A percentile compares a stretch with the other conserved stretches of the same genome.
Evolutionary conservation across 176 grass and related monocot species (phyloP).

Genomic region (Themeda triandra): DNA sequence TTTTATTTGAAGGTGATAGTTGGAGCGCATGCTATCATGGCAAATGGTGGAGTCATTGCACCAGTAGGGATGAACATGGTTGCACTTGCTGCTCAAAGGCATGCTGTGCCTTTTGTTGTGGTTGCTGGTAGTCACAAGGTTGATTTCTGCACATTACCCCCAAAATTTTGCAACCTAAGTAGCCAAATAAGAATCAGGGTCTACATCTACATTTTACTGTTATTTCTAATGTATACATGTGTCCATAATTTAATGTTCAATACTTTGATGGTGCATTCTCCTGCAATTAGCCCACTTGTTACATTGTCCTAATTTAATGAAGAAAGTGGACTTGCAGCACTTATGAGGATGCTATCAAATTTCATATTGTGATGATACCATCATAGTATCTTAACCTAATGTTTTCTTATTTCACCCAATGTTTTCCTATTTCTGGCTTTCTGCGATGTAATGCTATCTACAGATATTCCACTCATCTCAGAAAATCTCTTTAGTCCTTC

Average conservation of each 20-base stretch:
- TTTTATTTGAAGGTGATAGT: conserved; percentile 81
- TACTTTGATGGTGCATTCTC: not conserved
- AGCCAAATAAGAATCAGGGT: not conserved
- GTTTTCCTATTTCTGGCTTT: not conserved
- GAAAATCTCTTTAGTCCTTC: not conserved
- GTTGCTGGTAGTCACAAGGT: conserved; percentile 98
- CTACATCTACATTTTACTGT: conserved; percentile 9
- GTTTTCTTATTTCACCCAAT: conserved; percentile 13
- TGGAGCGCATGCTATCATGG: conserved; percentile 98
- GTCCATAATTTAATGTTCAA: not conserved
- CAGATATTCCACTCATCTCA: not conserved
- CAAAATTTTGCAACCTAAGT: not conserved
- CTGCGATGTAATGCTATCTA: not conserved
- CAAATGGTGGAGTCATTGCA: conserved; percentile 96
- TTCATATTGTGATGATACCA: not conserved
- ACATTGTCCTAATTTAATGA: not conserved
- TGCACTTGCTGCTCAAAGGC: conserved; percentile 94
- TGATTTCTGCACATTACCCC: conserved; percentile 13
- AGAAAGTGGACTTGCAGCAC: not conserved
- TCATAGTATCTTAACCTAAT: conserved; percentile 5
- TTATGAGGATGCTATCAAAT: not conserved
- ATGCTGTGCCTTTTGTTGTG: conserved; percentile 96
- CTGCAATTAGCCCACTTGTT: not conserved
- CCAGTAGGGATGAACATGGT: conserved; percentile 97
- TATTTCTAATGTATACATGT: not conserved